phyloP scores from a whole-genome alignment of 2,329 filamentous ascomycete genomes.

The Fusarium udum region DNA sequence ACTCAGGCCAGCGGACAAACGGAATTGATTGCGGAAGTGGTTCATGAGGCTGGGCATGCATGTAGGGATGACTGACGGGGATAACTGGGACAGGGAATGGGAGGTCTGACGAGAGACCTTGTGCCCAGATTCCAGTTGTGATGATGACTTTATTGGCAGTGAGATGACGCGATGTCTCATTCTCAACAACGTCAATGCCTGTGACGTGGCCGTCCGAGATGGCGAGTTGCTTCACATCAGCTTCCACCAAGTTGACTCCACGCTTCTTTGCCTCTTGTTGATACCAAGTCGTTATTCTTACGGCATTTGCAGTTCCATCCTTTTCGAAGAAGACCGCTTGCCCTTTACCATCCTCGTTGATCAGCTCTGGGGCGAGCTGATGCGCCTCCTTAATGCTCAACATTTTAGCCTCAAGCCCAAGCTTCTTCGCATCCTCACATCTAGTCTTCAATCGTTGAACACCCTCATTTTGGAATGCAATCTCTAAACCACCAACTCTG shows the following conservation, averaged over 20 bases:
- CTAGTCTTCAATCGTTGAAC: slow-evolving; percentile 13
- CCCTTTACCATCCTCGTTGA: slow-evolving; percentile 9
- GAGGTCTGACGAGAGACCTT: slow-evolving; percentile 22
- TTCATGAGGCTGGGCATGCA: slow-evolving; percentile 1
- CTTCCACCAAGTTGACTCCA: slow-evolving; percentile 16
- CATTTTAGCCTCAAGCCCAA: slow-evolving; percentile 17
- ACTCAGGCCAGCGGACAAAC: slow-evolving; percentile 38
- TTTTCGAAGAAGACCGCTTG: slow-evolving; percentile 23
- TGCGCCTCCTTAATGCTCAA: slow-evolving; percentile 23
- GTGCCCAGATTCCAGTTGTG: slow-evolving; percentile 39
- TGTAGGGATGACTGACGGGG: slow-evolving; percentile 39
- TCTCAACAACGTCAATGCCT: slow-evolving; percentile 5
- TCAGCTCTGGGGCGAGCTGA: slow-evolving; percentile 27
- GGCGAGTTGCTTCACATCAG: slow-evolving; percentile 18
- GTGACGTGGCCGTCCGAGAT: neutral
- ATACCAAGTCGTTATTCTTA: slow-evolving; percentile 27
- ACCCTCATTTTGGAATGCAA: slow-evolving; percentile 23
- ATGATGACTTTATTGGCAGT: slow-evolving; percentile 34
- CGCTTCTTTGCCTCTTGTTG: slow-evolving; percentile 18
- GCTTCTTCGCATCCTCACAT: neutral
- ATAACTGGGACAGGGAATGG: slow-evolving; percentile 34
- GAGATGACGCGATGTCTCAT: neutral
- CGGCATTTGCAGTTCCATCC: slow-evolving; percentile 37
- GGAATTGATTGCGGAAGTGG: neutral
- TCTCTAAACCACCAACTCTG: slow-evolving; percentile 30